Evolutionary conservation across 768 basidiomycete species (phyloP), one percentile per base, ranked within the genome.

Genomic region (Cystobasidium onofrii): DNA sequence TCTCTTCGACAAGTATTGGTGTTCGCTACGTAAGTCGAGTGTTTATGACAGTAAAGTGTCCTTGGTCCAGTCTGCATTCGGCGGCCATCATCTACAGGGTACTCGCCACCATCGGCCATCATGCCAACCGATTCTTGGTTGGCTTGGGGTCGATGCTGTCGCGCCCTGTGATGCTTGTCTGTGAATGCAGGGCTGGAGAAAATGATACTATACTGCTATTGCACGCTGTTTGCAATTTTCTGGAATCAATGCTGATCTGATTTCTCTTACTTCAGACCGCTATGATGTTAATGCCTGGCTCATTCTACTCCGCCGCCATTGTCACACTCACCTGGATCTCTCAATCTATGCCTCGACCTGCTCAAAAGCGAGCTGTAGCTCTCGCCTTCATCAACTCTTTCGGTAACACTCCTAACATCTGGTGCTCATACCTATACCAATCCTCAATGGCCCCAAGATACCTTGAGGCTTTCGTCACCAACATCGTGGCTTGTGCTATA

Each of bases 331-430:
- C 74, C 20, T 82, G 81, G 86, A 82, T 85, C 64, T 84, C 84
- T 63, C 86, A 84, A 75, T 84, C 84, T 20, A 84, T 94, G 81
- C 86, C 90, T 34, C 86, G 86, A 23, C 88, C 92, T 31, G 85
- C 90, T 1, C 86, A 88, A 20, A 95, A 94, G 81, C 87, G 92
- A 6, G 90, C 92, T 1, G 89, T 92, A n/a, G 88, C 88, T 15
- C 84, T 95, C 61, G 92, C 91, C 0, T 81, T 44, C 34, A 72
- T 78, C 43, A 78, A 78, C 74, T 73, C 77, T 1, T 73, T 78
- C 61, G 75, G 75, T 7, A 76, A 77, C 39, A 83, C 90, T 1
- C 91, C 91, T 0, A 93, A 92, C 81, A 84, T 94, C 50, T 82
- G 87, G 62, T 91, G 91, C 76, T 88, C 90, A 84, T 92, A 83